Evolutionary conservation across 495 filamentous ascomycete genomes (phyloP).

Genomic region (Glutinoglossum americanum): DNA sequence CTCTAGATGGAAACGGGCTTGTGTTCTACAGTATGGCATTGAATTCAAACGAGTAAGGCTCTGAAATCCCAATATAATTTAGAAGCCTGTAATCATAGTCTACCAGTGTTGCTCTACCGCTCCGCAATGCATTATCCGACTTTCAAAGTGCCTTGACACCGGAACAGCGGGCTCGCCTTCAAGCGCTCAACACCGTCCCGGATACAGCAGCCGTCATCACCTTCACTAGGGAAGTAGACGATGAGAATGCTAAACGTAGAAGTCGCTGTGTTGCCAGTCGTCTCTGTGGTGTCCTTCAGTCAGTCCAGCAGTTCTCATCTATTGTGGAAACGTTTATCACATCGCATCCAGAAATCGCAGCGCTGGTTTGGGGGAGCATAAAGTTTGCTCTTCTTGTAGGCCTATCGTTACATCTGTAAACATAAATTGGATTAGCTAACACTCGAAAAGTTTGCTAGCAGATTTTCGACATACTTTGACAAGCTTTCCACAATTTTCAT

Average conservation of each 20-base stretch:
- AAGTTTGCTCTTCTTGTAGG: slow-evolving; percentile 12
- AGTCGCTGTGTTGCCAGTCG: slow-evolving; percentile 14
- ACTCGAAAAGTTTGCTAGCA: not conserved
- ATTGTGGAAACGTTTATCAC: slow-evolving; percentile 17
- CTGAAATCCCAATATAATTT: not conserved
- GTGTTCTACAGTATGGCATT: not conserved
- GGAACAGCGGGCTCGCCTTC: slow-evolving; percentile 10
- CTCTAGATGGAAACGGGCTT: not conserved
- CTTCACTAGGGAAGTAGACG: slow-evolving; percentile 17
- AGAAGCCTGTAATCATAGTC: not conserved
- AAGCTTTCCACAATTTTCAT: not conserved
- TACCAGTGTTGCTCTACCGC: not conserved
- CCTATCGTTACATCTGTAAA: not conserved
- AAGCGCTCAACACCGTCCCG: slow-evolving; percentile 8
- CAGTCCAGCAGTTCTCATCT: slow-evolving; percentile 15
- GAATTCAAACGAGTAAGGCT: not conserved
- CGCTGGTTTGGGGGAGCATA: slow-evolving; percentile 20
- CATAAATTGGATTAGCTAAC: not conserved
- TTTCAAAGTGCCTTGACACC: slow-evolving; percentile 11
- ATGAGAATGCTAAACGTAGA: slow-evolving; percentile 9
- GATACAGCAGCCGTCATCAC: slow-evolving; percentile 14
- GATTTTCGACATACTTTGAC: not conserved
- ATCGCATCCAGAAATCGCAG: slow-evolving; percentile 16
- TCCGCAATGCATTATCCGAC: slow-evolving; percentile 5
- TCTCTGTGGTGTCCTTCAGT: slow-evolving; percentile 13